Percentiles rank a stretch among this genome's conserved stretches.
Conservation (phyloP, 768 basidiomycete genomes). For the Calocybe cyanea region DNA sequence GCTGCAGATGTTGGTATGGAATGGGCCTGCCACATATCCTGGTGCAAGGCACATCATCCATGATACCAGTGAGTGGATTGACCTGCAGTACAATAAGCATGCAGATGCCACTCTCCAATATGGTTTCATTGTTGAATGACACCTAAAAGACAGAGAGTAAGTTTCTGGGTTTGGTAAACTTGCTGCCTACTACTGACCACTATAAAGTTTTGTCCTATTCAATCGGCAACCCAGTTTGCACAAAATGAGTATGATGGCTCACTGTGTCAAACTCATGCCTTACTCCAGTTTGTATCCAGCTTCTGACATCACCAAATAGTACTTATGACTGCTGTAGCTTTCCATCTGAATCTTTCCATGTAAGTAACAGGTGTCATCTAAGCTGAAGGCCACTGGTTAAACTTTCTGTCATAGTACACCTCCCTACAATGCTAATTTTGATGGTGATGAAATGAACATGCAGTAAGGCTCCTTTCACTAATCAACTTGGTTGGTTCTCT, state of each 20-base stretch:
- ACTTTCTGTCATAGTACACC: conserved; percentile 59
- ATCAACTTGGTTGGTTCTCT: conserved; percentile 3
- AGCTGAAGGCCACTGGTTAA: conserved; percentile 22
- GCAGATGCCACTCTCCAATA: conserved; percentile 94
- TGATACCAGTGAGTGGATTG: conserved; percentile 96
- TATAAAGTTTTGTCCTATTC: conserved; percentile 79
- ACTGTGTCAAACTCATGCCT: conserved; percentile 94
- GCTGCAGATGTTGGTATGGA: conserved; percentile 90
- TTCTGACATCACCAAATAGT: neutral
- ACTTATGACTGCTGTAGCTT: conserved; percentile 53
- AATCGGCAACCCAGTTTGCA: conserved; percentile 98
- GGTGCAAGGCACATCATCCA: conserved; percentile 96
- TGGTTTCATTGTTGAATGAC: conserved; percentile 98
- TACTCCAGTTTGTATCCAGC: conserved; percentile 78
- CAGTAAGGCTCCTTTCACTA: conserved; percentile 72
- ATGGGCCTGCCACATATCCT: conserved; percentile 92
- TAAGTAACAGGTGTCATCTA: conserved; percentile 40
- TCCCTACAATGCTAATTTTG: conserved; percentile 99
- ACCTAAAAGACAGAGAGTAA: conserved; percentile 97
- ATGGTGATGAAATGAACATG: conserved; percentile 99
- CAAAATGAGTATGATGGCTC: conserved; percentile 99
- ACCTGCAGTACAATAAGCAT: conserved; percentile 93
- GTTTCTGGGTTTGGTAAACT: conserved; percentile 30
- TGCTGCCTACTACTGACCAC: neutral
- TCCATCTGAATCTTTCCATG: conserved; percentile 97